Conservation (phyloP, 352 stramenopile genomes). For the Phytophthora capsici region DNA sequence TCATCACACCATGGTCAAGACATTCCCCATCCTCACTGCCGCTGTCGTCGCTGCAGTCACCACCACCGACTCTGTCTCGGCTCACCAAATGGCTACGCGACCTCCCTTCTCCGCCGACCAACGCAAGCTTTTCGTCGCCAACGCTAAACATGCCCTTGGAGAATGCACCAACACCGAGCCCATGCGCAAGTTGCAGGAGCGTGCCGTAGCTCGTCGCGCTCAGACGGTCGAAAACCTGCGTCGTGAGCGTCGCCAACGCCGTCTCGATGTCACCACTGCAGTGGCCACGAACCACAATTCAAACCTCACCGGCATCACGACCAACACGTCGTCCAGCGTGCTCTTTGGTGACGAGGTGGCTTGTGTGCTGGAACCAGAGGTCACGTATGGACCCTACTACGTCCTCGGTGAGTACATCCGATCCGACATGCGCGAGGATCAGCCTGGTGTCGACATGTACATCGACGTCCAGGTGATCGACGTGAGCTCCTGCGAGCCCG, state of each 20-base stretch:
- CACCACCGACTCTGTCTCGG: constrained; percentile 12
- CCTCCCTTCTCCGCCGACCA: constrained; percentile 19
- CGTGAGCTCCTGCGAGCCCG: constrained; percentile 31
- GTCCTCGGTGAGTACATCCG: constrained; percentile 32
- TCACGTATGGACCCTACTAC: constrained; percentile 41
- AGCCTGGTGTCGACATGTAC: constrained; percentile 31
- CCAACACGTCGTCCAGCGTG: constrained; percentile 18
- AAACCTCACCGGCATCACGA: constrained; percentile 20
- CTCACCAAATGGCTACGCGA: constrained; percentile 22
- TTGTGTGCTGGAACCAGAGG: constrained; percentile 31
- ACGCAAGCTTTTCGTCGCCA: constrained; percentile 30
- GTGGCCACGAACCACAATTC: constrained; percentile 30
- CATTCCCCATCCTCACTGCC: constrained; percentile 17
- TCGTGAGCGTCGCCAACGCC: constrained; percentile 24
- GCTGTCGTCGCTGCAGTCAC: constrained; percentile 8
- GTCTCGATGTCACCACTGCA: constrained; percentile 26
- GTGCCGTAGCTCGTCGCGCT: constrained; percentile 20
- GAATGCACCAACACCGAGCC: constrained; percentile 25
- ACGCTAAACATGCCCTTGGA: constrained; percentile 28
- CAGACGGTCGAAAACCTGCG: constrained; percentile 18
- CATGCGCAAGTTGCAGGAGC: constrained; percentile 31
- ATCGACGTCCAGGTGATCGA: constrained; percentile 36
- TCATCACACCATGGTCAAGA: constrained; percentile 15
- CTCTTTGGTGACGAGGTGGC: constrained; percentile 27
- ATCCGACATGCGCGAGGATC: constrained; percentile 29